Conservation (phyloP, 2,329 filamentous ascomycete genomes). For the Leptoxyphium fumago region DNA sequence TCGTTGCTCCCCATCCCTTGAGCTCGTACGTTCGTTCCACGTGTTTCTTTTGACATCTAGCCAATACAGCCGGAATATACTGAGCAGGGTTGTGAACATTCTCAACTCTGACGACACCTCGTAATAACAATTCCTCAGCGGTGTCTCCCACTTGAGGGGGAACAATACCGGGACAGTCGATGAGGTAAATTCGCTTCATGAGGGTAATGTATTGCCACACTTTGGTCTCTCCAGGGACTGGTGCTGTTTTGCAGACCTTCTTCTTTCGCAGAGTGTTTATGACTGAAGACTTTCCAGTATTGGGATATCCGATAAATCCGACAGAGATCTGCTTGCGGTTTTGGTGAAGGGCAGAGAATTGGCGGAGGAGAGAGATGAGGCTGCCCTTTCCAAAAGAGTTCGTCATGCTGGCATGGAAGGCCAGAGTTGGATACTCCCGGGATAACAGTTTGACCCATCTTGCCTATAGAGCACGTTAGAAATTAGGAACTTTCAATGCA, state of each 20-base stretch:
- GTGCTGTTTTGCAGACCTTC: constrained; percentile 84
- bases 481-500: neutral
- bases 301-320: constrained; percentile 78
- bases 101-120: constrained; percentile 85
- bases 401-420: constrained; percentile 87
- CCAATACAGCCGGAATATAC: constrained; percentile 74
- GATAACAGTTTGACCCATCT: constrained; percentile 82
- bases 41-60: constrained; percentile 69
- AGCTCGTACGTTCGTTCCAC: constrained; percentile 88
- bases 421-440: constrained; percentile 83
- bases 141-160: constrained; percentile 75
- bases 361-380: constrained; percentile 76
- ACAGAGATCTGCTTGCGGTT: constrained; percentile 91
- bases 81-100: constrained; percentile 95
- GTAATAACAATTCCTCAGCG: constrained; percentile 73
- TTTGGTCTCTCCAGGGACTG: constrained; percentile 92
- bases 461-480: constrained; percentile 45
- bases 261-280: constrained; percentile 94
- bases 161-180: constrained; percentile 93
- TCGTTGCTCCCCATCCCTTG: constrained; percentile 44
- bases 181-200: constrained; percentile 88
- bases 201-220: constrained; percentile 96
- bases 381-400: constrained; percentile 96
- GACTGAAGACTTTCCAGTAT: constrained; percentile 89
- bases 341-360: constrained; percentile 81